These are phyloP conservation scores for Hericium coralloides DNA, from an alignment of 768 basidiomycete species.

Conservation along the genomic window DNA sequence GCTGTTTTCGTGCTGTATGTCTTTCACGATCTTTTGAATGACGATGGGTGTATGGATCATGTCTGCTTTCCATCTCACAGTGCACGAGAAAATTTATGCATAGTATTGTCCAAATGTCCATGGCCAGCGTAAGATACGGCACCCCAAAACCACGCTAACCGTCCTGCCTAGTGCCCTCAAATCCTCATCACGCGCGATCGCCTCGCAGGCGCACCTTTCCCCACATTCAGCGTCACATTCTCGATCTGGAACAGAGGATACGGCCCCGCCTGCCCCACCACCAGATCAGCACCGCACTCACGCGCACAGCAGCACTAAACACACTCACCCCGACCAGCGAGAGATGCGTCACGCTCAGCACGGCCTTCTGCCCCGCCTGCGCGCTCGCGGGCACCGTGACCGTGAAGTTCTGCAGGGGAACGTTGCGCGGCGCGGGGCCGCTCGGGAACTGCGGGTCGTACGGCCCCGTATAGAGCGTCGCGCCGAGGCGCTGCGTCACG, in stretches of 20 bases:
- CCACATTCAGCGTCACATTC: constrained; percentile 5
- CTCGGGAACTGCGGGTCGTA: constrained; percentile 1
- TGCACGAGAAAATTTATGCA: no score
- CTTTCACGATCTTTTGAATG: no score
- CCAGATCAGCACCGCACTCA: neutral
- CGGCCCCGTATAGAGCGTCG: neutral
- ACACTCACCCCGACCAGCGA: constrained; percentile 8
- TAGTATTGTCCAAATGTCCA: no score
- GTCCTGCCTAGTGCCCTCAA: no score
- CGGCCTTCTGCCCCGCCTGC: neutral
- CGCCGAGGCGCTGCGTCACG: neutral
- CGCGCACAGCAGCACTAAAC: neutral
- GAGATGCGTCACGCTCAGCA: constrained; percentile 4
- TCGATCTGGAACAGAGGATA: neutral
- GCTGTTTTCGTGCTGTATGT: no score
- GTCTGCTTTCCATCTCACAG: no score
- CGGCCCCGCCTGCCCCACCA: constrained; percentile 2
- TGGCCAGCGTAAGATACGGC: no score
- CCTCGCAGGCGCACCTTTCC: no score
- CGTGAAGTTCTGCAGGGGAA: constrained; percentile 1
- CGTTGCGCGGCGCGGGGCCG: constrained; percentile 2
- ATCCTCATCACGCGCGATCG: no score
- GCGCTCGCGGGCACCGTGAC: neutral
- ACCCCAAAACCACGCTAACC: no score
- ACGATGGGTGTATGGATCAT: no score